phyloP scores from a whole-genome alignment of 2,329 filamentous ascomycete species.

The Botryotinia globosa region DNA sequence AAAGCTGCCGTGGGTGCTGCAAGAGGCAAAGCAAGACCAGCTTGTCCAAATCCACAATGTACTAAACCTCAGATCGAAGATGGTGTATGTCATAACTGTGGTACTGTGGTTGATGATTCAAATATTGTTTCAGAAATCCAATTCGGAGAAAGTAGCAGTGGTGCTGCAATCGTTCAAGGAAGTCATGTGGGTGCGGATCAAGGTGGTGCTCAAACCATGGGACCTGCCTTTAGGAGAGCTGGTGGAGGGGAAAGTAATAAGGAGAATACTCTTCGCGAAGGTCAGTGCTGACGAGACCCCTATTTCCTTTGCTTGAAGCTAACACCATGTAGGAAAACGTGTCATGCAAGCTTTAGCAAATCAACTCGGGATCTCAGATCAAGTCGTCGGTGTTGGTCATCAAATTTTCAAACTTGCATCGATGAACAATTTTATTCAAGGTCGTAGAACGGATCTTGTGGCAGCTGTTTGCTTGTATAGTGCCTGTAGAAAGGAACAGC shows the following conservation, averaged over 20 bases:
- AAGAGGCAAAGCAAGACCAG: constrained; percentile 22
- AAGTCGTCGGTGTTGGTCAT: constrained; percentile 61
- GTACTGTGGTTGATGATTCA: constrained; percentile 76
- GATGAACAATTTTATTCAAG: constrained; percentile 76
- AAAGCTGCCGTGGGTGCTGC: constrained; percentile 25
- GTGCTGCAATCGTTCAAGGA: constrained; percentile 87
- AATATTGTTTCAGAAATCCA: constrained; percentile 91
- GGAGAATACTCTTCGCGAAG: constrained; percentile 57
- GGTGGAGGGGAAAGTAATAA: constrained; percentile 57
- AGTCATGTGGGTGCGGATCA: constrained; percentile 85
- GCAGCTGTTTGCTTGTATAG: constrained; percentile 90
- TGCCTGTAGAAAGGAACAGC: constrained; percentile 74
- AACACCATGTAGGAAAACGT: constrained; percentile 38
- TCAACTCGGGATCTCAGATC: constrained; percentile 59
- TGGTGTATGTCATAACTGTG: constrained; percentile 77
- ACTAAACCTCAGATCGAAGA: constrained; percentile 60
- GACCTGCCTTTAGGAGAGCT: constrained; percentile 59
- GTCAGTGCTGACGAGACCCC: constrained; percentile 28
- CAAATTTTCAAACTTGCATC: constrained; percentile 76
- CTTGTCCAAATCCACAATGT: constrained; percentile 60
- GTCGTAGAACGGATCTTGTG: constrained; percentile 79
- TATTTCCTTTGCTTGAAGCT: background rate
- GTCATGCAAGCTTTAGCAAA: constrained; percentile 62
- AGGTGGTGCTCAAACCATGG: constrained; percentile 53
- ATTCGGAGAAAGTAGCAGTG: constrained; percentile 83